Percentiles rank a stretch among this genome's conserved stretches.
Conservation (phyloP, 805 yeast species). For the Barnettozyma vustinii region DNA sequence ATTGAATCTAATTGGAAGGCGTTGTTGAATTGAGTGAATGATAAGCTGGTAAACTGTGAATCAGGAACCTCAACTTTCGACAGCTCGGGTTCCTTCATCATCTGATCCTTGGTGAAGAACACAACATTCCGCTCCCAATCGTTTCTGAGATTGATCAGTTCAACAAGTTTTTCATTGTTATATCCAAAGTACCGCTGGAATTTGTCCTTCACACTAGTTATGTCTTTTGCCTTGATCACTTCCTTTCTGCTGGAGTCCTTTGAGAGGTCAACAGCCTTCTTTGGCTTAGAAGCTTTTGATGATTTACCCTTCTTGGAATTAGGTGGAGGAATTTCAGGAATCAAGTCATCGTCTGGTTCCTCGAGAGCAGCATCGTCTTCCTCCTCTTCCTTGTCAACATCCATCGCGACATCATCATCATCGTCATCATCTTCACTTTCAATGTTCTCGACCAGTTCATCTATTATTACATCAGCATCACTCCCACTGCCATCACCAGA, state of each 20-base stretch:
- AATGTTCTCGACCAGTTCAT: conserved; percentile 6
- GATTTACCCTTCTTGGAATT: not conserved
- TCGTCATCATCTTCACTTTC: conserved; percentile 8
- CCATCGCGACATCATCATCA: conserved; percentile 1
- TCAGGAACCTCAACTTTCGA: conserved; percentile 6
- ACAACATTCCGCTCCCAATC: conserved; percentile 47
- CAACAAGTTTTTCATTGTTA: conserved; percentile 37
- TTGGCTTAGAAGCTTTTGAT: conserved; percentile 1
- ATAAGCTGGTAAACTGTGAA: conserved; percentile 16
- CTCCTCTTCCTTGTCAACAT: conserved; percentile 2
- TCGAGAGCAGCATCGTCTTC: conserved; percentile 2
- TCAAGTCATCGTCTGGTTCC: conserved; percentile 13
- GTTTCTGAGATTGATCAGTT: conserved; percentile 39
- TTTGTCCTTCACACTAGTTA: conserved; percentile 38
- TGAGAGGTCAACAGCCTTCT: conserved; percentile 1
- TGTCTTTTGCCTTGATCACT: conserved; percentile 18
- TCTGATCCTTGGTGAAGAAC: conserved; percentile 31
- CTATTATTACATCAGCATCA: conserved; percentile 7
- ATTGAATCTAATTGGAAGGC: conserved; percentile 21
- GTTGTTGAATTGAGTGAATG: conserved; percentile 19
- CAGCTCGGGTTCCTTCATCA: conserved; percentile 19
- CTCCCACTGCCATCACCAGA: conserved; percentile 12
- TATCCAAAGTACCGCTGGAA: conserved; percentile 44
- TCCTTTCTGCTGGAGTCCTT: conserved; percentile 11
- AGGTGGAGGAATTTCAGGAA: conserved; percentile 1